These are phyloP conservation scores for Plenodomus tracheiphilus DNA, from an alignment of 2,329 filamentous ascomycete genomes.

Conservation along the genomic window DNA sequence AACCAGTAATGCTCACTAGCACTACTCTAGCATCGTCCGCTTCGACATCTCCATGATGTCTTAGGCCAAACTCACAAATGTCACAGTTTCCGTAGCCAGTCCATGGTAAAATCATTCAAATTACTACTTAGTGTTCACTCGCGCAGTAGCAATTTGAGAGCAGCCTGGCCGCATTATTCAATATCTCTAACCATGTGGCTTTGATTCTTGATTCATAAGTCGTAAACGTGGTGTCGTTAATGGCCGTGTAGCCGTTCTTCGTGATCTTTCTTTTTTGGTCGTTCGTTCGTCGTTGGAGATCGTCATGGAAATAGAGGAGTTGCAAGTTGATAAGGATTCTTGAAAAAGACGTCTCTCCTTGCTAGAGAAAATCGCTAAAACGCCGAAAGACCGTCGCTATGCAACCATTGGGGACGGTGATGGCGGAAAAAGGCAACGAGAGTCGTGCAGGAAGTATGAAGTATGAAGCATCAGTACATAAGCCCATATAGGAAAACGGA, in stretches of 20 bases:
- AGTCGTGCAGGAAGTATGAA: slow-evolving; percentile 13
- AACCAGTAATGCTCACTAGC: too few relatives aligned
- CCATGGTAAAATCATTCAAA: too few relatives aligned
- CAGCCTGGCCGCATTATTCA: too few relatives aligned
- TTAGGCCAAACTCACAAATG: too few relatives aligned
- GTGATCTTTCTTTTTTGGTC: not conserved
- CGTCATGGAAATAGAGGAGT: slow-evolving; percentile 1
- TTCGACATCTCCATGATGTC: too few relatives aligned
- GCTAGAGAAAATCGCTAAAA: slow-evolving; percentile 27
- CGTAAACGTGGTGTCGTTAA: not conserved
- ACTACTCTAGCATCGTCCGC: too few relatives aligned
- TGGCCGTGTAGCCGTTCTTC: not conserved
- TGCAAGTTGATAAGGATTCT: not conserved
- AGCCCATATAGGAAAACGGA: not conserved
- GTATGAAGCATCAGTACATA: not conserved
- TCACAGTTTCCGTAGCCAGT: too few relatives aligned
- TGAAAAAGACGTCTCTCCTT: not conserved
- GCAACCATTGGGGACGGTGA: slow-evolving; percentile 24
- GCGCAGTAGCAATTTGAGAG: not conserved
- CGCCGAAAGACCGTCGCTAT: slow-evolving; percentile 44
- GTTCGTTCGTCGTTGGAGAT: not conserved
- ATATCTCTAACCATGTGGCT: not conserved
- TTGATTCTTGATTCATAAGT: not conserved
- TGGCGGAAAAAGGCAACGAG: slow-evolving; percentile 16
- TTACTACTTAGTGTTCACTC: too few relatives aligned